A percentile compares a stretch with the other conserved stretches of the same genome.
phyloP scores from a whole-genome alignment of 768 basidiomycete species.

The Boletus sensibilis region DNA sequence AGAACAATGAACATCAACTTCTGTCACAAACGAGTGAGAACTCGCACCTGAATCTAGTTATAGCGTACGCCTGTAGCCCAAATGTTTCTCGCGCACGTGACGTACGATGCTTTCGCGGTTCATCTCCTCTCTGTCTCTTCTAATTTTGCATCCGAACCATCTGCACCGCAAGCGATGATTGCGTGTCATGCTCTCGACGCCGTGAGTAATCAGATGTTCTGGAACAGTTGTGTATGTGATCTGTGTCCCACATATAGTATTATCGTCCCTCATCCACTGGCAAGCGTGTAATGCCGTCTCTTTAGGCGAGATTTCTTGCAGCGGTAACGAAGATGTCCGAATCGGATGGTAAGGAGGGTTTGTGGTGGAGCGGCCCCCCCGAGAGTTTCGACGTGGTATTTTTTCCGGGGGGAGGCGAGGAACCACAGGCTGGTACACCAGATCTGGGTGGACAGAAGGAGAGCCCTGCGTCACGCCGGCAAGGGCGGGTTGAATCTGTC shows the following conservation, averaged over 20 bases:
- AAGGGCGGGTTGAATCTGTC: neutral
- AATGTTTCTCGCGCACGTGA: constrained; percentile 15
- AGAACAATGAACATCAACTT: neutral
- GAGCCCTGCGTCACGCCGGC: neutral
- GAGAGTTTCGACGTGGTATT: neutral
- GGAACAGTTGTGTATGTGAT: neutral
- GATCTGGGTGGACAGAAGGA: neutral
- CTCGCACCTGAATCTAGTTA: neutral
- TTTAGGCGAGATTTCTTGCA: neutral
- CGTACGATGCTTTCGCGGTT: constrained; percentile 20
- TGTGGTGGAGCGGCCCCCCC: neutral
- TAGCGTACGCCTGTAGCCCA: constrained; percentile 7
- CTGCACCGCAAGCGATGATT: neutral
- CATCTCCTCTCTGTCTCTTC: neutral
- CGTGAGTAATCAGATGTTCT: constrained; percentile 13
- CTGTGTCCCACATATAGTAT: neutral
- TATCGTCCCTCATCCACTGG: constrained; percentile 5
- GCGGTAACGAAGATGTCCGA: constrained; percentile 2
- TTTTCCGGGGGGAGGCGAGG: no score
- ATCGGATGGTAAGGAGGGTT: neutral
- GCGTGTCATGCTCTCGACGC: neutral
- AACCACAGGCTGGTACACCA: neutral
- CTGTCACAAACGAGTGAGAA: neutral
- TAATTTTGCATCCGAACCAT: constrained; percentile 12
- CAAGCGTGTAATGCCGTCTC: neutral